Conservation (phyloP, 352 stramenopile genomes). For the Phytophthora boehmeriae region DNA sequence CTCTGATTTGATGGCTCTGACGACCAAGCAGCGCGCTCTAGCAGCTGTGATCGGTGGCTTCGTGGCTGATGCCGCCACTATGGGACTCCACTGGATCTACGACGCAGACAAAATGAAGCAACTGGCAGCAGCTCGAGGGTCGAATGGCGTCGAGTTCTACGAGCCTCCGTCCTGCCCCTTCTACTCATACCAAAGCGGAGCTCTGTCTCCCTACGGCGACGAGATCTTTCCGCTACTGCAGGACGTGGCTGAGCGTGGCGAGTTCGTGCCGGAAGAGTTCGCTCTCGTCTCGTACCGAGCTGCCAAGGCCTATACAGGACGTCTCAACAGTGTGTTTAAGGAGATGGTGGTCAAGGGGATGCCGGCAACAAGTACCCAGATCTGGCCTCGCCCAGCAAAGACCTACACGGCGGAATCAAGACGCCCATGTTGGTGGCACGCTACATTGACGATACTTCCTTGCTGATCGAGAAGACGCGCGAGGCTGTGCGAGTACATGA, state of each 20-base stretch:
- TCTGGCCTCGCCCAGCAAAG: slow-evolving; percentile 54
- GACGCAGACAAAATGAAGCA: slow-evolving; percentile 50
- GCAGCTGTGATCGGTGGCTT: slow-evolving; percentile 57
- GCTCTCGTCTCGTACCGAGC: slow-evolving; percentile 53
- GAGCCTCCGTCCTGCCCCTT: slow-evolving; percentile 65
- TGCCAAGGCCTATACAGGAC: slow-evolving; percentile 60
- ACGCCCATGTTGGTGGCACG: slow-evolving; percentile 55
- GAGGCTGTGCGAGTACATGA: slow-evolving; percentile 65
- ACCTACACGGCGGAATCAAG: slow-evolving; percentile 70
- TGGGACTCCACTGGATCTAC: slow-evolving; percentile 84
- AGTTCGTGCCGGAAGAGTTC: slow-evolving; percentile 55
- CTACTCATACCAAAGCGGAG: slow-evolving; percentile 63
- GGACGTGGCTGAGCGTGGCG: slow-evolving; percentile 45
- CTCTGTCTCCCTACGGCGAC: slow-evolving; percentile 65
- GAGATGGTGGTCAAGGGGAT: slow-evolving; percentile 73
- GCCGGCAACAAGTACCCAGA: slow-evolving; percentile 61
- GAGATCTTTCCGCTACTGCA: slow-evolving; percentile 69
- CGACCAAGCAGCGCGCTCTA: slow-evolving; percentile 49
- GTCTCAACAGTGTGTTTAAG: slow-evolving; percentile 71
- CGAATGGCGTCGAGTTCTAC: slow-evolving; percentile 49
- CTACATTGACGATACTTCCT: slow-evolving; percentile 44
- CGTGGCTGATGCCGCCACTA: slow-evolving; percentile 67
- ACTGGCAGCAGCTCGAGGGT: slow-evolving; percentile 33
- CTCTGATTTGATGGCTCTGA: slow-evolving; percentile 18
- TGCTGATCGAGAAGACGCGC: slow-evolving; percentile 51